Evolutionary conservation across 148 eudicot species (phyloP).

Genomic region (Silene latifolia): DNA sequence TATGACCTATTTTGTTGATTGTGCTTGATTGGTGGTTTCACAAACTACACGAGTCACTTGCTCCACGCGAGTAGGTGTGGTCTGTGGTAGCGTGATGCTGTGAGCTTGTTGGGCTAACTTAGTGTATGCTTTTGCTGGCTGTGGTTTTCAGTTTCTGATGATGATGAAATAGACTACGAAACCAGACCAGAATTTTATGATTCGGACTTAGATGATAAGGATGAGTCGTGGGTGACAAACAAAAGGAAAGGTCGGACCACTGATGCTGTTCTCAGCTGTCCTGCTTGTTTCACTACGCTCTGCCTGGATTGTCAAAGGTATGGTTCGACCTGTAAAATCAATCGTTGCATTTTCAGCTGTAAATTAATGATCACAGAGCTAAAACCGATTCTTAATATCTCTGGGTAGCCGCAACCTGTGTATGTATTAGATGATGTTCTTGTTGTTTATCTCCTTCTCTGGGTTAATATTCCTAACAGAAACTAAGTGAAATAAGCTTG

Average conservation of each 20-base stretch:
- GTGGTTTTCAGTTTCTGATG: conserved; percentile 65
- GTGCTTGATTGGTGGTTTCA: not conserved
- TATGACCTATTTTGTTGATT: not conserved
- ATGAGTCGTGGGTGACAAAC: conserved; percentile 70
- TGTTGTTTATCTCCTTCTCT: too few relatives aligned
- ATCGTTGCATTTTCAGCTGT: not conserved
- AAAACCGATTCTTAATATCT: too few relatives aligned
- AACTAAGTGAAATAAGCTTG: too few relatives aligned
- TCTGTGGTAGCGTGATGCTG: not conserved
- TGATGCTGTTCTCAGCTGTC: conserved; percentile 95
- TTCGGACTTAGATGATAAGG: conserved; percentile 71
- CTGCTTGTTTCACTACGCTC: conserved; percentile 90
- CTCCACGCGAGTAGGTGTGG: not conserved
- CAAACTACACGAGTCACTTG: not conserved
- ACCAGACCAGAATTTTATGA: conserved; percentile 79
- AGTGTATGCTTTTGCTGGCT: not conserved
- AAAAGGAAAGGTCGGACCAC: conserved; percentile 60
- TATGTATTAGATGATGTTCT: too few relatives aligned
- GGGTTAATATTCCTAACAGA: too few relatives aligned
- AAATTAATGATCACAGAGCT: too few relatives aligned
- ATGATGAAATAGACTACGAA: conserved; percentile 80
- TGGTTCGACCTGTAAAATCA: not conserved
- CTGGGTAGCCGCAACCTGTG: too few relatives aligned
- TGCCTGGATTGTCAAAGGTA: conserved; percentile 81
- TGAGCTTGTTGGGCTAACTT: not conserved